These are phyloP conservation scores for Corynespora cassiicola DNA, from an alignment of 2,329 filamentous ascomycete genomes.

Conservation along the genomic window DNA sequence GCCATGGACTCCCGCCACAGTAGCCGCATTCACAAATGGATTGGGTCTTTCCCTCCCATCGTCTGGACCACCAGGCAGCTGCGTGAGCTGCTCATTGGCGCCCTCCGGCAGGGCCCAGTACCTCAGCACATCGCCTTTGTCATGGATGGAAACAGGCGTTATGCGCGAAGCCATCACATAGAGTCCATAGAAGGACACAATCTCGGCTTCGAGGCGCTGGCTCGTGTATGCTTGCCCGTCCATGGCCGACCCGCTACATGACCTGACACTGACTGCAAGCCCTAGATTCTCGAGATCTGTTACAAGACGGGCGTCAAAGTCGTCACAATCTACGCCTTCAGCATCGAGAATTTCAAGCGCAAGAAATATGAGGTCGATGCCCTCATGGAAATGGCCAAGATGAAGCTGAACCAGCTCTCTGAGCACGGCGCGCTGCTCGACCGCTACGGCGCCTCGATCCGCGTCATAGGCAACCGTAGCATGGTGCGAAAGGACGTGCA, in stretches of 20 bases:
- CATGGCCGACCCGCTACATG: conserved; percentile 38
- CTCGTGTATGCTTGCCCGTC: conserved; percentile 66
- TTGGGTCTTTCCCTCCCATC: conserved; percentile 85
- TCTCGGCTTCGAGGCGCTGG: conserved; percentile 92
- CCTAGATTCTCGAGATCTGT: conserved; percentile 88
- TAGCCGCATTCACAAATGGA: conserved; percentile 72
- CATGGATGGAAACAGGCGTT: conserved; percentile 97
- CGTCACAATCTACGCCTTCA: conserved; percentile 97
- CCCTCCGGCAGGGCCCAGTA: conserved; percentile 87
- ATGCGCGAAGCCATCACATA: conserved; percentile 87
- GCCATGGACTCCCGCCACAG: conserved; percentile 61
- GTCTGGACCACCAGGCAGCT: conserved; percentile 85
- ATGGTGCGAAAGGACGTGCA: conserved; percentile 87
- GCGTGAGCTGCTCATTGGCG: conserved; percentile 85
- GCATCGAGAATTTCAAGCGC: conserved; percentile 98
- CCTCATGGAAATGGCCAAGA: conserved; percentile 96
- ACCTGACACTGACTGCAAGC: conserved; percentile 9
- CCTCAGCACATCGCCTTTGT: conserved; percentile 98
- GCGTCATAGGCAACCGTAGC: conserved; percentile 83
- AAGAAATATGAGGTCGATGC: conserved; percentile 96
- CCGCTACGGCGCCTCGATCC: conserved; percentile 86
- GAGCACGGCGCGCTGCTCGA: conserved; percentile 94
- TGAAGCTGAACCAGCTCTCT: conserved; percentile 88
- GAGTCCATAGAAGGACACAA: conserved; percentile 97
- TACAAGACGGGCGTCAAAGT: conserved; percentile 97